Conservation (phyloP, 2,329 filamentous ascomycete species). For the Pseudogymnoascus destructans region DNA sequence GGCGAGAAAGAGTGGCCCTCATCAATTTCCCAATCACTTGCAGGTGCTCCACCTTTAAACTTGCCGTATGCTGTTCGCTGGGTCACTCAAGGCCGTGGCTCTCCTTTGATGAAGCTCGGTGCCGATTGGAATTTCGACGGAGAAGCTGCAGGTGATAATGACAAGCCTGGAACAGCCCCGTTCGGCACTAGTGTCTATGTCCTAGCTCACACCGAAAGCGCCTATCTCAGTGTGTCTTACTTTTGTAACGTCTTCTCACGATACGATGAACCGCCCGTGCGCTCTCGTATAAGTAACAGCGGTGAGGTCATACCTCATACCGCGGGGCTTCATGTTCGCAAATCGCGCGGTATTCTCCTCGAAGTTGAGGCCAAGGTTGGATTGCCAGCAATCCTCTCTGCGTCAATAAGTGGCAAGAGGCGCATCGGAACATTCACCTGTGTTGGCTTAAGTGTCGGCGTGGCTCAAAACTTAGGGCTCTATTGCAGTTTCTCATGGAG, state of each 20-base stretch:
- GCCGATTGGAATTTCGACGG: background rate
- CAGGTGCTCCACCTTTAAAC: background rate
- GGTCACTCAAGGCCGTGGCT: background rate
- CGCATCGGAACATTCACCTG: constrained; percentile 28
- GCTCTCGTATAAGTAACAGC: constrained; percentile 9
- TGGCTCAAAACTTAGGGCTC: constrained; percentile 27
- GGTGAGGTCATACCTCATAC: background rate
- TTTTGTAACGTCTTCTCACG: constrained; percentile 6
- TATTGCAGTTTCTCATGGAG: constrained; percentile 29
- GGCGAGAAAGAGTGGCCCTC: background rate
- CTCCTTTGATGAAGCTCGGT: background rate
- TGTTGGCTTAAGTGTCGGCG: constrained; percentile 29
- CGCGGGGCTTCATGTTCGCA: constrained; percentile 21
- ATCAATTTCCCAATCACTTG: background rate
- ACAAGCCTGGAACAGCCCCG: background rate
- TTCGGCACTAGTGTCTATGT: background rate
- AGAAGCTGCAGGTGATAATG: background rate
- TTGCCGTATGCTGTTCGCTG: background rate
- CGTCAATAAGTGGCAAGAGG: constrained; percentile 28
- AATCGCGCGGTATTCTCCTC: constrained; percentile 13
- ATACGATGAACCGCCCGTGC: constrained; percentile 9
- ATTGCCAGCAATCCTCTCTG: constrained; percentile 24
- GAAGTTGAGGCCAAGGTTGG: constrained; percentile 24
- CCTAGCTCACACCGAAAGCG: background rate
- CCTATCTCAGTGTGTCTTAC: background rate